Conservation (phyloP, 176 grass and related monocot genomes). For the Metroxylon sagu region DNA sequence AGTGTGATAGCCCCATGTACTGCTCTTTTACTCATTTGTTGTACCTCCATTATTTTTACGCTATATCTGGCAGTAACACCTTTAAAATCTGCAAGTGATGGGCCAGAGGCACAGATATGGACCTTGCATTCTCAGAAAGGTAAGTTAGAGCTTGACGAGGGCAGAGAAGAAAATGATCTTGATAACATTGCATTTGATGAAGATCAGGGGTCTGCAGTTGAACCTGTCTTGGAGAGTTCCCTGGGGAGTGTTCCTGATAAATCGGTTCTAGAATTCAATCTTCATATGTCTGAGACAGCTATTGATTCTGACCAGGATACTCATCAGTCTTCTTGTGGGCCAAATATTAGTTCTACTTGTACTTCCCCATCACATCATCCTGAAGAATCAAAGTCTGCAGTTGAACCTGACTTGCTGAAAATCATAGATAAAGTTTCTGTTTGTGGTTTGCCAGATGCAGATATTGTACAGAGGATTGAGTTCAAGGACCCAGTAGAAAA, state of each 20-base stretch:
- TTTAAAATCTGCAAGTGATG: constrained; percentile 69
- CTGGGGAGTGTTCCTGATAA: constrained; percentile 18
- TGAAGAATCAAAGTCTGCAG: constrained; percentile 57
- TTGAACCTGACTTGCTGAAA: constrained; percentile 43
- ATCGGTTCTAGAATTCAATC: constrained; percentile 30
- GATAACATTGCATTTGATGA: constrained; percentile 37
- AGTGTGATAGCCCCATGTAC: constrained; percentile 52
- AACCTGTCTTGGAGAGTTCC: constrained; percentile 21
- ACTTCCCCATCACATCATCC: constrained; percentile 25
- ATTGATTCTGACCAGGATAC: constrained; percentile 51
- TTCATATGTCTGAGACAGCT: constrained; percentile 41
- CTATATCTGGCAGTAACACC: constrained; percentile 85
- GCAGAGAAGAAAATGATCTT: constrained; percentile 35
- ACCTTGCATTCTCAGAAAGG: constrained; percentile 20
- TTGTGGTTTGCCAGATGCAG: constrained; percentile 25
- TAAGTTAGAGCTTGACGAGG: constrained; percentile 13
- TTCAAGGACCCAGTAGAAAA: constrained; percentile 31
- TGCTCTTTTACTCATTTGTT: constrained; percentile 49
- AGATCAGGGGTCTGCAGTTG: constrained; percentile 45
- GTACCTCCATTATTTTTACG: constrained; percentile 49
- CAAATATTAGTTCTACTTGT: constrained; percentile 35
- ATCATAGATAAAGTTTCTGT: constrained; percentile 23
- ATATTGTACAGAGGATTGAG: constrained; percentile 24
- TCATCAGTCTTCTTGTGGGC: constrained; percentile 39
- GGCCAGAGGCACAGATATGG: constrained; percentile 40